Evolutionary conservation across 1,284 basidiomycete species (phyloP).

Genomic region (Taiwanofungus camphoratus): DNA sequence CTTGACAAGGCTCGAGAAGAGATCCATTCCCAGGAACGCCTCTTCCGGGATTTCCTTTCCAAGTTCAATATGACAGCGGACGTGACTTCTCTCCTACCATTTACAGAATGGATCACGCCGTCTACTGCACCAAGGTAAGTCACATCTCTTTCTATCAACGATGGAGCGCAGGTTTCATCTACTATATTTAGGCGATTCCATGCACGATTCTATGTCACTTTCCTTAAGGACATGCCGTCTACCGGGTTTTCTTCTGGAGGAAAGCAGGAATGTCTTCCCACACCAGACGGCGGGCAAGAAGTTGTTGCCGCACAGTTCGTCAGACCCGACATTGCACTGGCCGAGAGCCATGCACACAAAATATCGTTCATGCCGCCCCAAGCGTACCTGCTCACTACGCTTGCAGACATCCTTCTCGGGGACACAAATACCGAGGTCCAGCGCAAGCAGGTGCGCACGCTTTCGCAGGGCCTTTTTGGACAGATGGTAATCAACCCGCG

Average conservation of each 20-base stretch:
- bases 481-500: slow-evolving; percentile 52
- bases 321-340: slow-evolving; percentile 44
- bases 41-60: slow-evolving; percentile 51
- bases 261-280: slow-evolving; percentile 53
- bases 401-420: slow-evolving; percentile 43
- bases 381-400: slow-evolving; percentile 58
- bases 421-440: slow-evolving; percentile 37
- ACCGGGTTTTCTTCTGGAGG: slow-evolving; percentile 45
- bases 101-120: slow-evolving; percentile 70
- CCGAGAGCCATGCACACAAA: slow-evolving; percentile 41
- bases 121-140: slow-evolving; percentile 42
- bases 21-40: slow-evolving; percentile 45
- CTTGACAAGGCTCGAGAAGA: slow-evolving; percentile 50
- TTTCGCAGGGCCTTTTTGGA: slow-evolving; percentile 56
- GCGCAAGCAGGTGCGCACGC: slow-evolving; percentile 35
- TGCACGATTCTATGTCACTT: slow-evolving; percentile 60
- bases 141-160: neutral
- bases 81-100: slow-evolving; percentile 44
- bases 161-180: no score
- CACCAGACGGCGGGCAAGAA: slow-evolving; percentile 64
- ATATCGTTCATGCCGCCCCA: slow-evolving; percentile 69
- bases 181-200: slow-evolving; percentile 62
- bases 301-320: slow-evolving; percentile 60
- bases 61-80: slow-evolving; percentile 40
- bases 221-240: slow-evolving; percentile 41